A percentile compares a stretch with the other conserved stretches of the same genome.
phyloP scores from a whole-genome alignment of 352 stramenopile species.

The Phytophthora meadii region DNA sequence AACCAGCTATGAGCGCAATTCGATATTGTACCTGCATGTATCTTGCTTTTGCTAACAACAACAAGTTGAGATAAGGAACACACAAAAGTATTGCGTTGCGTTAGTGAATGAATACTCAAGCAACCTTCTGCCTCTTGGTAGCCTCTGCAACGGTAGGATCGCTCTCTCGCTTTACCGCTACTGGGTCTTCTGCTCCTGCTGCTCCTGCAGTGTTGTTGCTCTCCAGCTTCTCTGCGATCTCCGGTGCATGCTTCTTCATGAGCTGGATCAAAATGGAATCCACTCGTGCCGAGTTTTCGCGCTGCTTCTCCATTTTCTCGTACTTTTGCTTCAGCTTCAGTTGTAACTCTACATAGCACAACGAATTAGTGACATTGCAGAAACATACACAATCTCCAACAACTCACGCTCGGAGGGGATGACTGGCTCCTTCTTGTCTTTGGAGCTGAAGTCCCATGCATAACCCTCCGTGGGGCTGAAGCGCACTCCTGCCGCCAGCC shows the following conservation, averaged over 20 bases:
- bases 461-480: slow-evolving; percentile 89
- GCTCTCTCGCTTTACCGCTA: slow-evolving; percentile 38
- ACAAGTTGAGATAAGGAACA: slow-evolving; percentile 16
- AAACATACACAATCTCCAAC: no score
- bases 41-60: slow-evolving; percentile 27
- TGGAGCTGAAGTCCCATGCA: slow-evolving; percentile 88
- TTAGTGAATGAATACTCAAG: slow-evolving; percentile 31
- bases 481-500: slow-evolving; percentile 73
- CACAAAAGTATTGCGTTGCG: neutral
- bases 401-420: slow-evolving; percentile 73
- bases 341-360: slow-evolving; percentile 61
- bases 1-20: slow-evolving; percentile 6
- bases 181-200: slow-evolving; percentile 13
- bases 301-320: slow-evolving; percentile 89
- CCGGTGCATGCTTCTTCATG: slow-evolving; percentile 88
- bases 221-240: slow-evolving; percentile 83
- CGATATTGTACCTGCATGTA: slow-evolving; percentile 13
- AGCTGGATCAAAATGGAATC: slow-evolving; percentile 86
- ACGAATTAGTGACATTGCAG: neutral
- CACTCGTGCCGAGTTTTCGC: slow-evolving; percentile 83
- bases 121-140: slow-evolving; percentile 75
- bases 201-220: slow-evolving; percentile 34
- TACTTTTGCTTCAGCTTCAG: slow-evolving; percentile 89
- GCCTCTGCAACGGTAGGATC: slow-evolving; percentile 29
- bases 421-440: slow-evolving; percentile 85